A percentile compares a stretch with the other conserved stretches of the same genome.
Conservation (phyloP, 495 filamentous ascomycete species). For the Lindgomyces ingoldianus region DNA sequence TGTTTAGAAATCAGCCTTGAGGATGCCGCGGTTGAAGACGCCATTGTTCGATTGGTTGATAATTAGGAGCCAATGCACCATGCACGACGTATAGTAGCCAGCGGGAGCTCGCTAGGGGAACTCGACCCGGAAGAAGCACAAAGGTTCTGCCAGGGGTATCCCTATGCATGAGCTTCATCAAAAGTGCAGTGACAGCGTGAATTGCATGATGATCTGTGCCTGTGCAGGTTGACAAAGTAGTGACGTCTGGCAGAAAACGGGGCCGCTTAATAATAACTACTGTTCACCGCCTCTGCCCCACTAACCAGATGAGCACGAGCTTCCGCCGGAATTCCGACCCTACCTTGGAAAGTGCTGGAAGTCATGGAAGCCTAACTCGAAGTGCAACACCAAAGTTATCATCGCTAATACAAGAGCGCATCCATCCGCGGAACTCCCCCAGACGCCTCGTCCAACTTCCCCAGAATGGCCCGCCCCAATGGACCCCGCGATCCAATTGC, state of each 20-base stretch:
- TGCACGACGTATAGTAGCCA: no score
- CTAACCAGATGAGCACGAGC: neutral
- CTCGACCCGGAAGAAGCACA: neutral
- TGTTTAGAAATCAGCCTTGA: neutral
- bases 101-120: neutral
- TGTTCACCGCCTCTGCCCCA: slow-evolving; percentile 16
- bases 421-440: no score
- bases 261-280: no score
- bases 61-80: neutral
- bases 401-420: no score
- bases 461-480: slow-evolving; percentile 18
- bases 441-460: no score
- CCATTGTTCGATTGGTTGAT: slow-evolving; percentile 26
- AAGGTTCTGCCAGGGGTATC: no score
- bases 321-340: no score
- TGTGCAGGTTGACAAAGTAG: no score
- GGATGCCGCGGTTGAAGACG: slow-evolving; percentile 1
- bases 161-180: no score
- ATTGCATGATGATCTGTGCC: no score
- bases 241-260: no score
- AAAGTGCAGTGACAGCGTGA: no score
- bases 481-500: slow-evolving; percentile 49
- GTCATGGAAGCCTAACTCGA: neutral
- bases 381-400: neutral
- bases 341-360: slow-evolving; percentile 1